These are phyloP conservation scores for Leishmania turanica DNA, from an alignment of 208 protist genomes.

Conservation along the genomic window DNA sequence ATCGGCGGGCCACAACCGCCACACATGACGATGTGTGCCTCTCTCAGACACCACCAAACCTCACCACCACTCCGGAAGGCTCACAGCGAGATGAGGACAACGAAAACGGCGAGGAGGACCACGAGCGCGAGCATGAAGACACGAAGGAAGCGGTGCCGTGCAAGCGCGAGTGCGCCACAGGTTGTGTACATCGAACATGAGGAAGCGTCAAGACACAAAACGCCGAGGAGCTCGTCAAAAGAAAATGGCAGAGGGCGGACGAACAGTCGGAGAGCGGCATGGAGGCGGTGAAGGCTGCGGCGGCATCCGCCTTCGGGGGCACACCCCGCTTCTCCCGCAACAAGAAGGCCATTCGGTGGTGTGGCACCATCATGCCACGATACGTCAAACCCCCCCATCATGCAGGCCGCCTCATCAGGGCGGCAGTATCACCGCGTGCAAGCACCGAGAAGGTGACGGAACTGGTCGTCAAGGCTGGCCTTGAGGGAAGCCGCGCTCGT, in stretches of 20 bases:
- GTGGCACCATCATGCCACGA: neutral
- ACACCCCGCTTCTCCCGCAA: neutral
- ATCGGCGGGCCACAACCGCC: neutral
- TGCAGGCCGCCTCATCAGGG: neutral
- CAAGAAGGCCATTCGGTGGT: neutral
- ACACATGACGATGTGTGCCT: neutral
- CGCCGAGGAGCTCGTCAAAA: neutral
- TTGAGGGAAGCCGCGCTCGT: conserved; percentile 9
- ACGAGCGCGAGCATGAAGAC: neutral
- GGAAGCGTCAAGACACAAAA: neutral
- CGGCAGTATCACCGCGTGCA: conserved; percentile 5
- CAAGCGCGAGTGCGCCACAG: neutral
- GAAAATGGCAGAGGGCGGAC: neutral
- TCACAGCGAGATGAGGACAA: neutral
- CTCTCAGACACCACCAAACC: neutral
- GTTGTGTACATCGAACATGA: neutral
- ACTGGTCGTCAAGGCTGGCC: conserved; percentile 21
- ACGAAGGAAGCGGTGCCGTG: neutral
- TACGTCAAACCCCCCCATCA: neutral
- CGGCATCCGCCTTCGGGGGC: neutral
- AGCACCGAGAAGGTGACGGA: conserved; percentile 4
- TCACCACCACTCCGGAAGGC: neutral
- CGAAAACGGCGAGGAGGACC: neutral
- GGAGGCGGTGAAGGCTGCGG: neutral
- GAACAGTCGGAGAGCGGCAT: neutral